These are phyloP conservation scores for Candida glucosophila DNA, from an alignment of 1,139 yeast species.

Conservation along the genomic window DNA sequence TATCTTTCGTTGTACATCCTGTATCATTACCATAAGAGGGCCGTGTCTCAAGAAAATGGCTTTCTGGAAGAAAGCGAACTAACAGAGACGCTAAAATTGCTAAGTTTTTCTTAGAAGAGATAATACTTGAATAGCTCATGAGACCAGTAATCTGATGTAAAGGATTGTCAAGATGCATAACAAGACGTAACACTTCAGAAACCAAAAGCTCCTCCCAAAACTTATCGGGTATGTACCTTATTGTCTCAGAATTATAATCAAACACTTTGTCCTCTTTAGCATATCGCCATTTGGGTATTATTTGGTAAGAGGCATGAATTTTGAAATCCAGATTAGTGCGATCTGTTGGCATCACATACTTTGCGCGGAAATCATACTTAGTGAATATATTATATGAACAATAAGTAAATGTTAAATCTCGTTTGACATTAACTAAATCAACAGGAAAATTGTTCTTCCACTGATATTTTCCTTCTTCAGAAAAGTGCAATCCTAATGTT, in stretches of 20 bases:
- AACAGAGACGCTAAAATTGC: conserved; percentile 11
- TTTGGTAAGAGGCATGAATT: conserved; percentile 23
- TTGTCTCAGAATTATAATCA: conserved; percentile 11
- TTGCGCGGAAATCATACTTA: conserved; percentile 38
- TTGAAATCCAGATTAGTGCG: conserved; percentile 14
- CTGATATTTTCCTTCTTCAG: conserved; percentile 12
- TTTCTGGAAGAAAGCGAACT: conserved; percentile 18
- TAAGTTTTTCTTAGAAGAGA: conserved; percentile 11
- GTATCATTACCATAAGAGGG: conserved; percentile 20
- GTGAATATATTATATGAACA: conserved; percentile 43
- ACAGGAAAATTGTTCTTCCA: conserved; percentile 5
- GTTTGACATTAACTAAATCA: conserved; percentile 11
- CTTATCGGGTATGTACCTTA: conserved; percentile 10
- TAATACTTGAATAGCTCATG: conserved; percentile 18
- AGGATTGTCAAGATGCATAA: conserved; percentile 26
- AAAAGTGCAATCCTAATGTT: conserved; percentile 19
- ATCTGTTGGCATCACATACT: conserved; percentile 19
- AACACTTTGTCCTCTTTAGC: conserved; percentile 11
- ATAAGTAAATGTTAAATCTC: conserved; percentile 36
- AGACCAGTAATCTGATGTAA: conserved; percentile 26
- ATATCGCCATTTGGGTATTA: conserved; percentile 14
- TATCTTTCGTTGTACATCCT: conserved; percentile 21
- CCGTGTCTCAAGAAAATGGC: conserved; percentile 19
- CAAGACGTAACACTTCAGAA: conserved; percentile 26
- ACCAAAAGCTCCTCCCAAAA: conserved; percentile 31